These are phyloP conservation scores for Eudorina sp. DNA, from an alignment of 139 green algal genomes.

Conservation along the genomic window DNA sequence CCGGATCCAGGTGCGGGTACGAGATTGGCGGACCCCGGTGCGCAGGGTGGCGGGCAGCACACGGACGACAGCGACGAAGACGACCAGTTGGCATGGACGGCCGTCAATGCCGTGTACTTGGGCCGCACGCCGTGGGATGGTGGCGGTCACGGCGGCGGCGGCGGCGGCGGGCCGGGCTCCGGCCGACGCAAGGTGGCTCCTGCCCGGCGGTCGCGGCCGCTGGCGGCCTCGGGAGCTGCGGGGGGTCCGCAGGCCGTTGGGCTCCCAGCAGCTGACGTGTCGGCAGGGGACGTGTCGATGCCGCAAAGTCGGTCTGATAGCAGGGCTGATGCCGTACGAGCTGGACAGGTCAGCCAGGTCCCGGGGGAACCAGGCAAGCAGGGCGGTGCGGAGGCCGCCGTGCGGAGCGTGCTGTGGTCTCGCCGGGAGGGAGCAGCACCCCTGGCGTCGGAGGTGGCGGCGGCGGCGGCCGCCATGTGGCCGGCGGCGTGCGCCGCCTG, in stretches of 20 bases:
- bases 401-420: too few relatives aligned
- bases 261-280: too few relatives aligned
- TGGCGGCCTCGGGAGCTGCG: neutral
- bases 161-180: neutral
- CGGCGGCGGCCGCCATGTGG: neutral
- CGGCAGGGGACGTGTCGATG: too few relatives aligned
- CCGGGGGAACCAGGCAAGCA: too few relatives aligned
- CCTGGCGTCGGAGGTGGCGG: neutral
- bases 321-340: too few relatives aligned
- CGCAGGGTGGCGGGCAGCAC: neutral
- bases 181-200: slow-evolving; percentile 4
- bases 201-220: neutral
- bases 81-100: neutral
- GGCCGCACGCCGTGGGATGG: neutral
- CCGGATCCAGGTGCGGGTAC: too few relatives aligned
- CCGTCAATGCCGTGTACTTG: neutral
- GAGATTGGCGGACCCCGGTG: too few relatives aligned
- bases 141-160: neutral
- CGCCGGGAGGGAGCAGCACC: too few relatives aligned
- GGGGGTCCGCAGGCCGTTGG: too few relatives aligned
- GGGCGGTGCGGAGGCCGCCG: too few relatives aligned
- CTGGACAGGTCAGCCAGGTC: too few relatives aligned
- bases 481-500: neutral
- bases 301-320: too few relatives aligned
- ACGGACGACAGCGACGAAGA: neutral